Evolutionary conservation across 345 rosid genomes (phyloP).

Genomic region (Gossypium raimondii): DNA sequence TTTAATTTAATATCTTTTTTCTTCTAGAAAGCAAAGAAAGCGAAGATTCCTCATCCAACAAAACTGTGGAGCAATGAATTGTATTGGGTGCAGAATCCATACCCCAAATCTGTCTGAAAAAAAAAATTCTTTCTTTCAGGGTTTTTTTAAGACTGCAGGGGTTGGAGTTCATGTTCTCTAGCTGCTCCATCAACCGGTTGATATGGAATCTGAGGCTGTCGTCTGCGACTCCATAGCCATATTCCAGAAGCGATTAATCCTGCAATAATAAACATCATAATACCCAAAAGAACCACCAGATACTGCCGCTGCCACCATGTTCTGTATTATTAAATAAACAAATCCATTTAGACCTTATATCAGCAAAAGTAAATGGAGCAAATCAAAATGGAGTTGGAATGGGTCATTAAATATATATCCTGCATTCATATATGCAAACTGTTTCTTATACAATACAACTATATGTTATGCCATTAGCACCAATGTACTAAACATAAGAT

Average conservation of each 20-base stretch:
- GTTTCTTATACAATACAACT: no score
- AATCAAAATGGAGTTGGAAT: no score
- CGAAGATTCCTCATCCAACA: background rate
- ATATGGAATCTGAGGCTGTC: slow-evolving; percentile 36
- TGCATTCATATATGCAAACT: background rate
- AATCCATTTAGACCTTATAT: background rate
- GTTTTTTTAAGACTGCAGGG: slow-evolving; percentile 23
- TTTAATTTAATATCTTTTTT: background rate
- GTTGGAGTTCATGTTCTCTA: slow-evolving; percentile 66
- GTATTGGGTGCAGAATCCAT: slow-evolving; percentile 10
- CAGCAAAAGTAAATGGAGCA: background rate
- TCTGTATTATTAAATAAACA: slow-evolving; percentile 35
- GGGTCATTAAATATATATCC: background rate
- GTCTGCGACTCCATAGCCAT: slow-evolving; percentile 48
- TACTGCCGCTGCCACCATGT: slow-evolving; percentile 49
- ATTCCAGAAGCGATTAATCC: slow-evolving; percentile 38
- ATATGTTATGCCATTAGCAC: no score
- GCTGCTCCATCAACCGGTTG: slow-evolving; percentile 46
- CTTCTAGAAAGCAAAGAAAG: background rate
- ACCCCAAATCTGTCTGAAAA: background rate
- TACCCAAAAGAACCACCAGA: slow-evolving; percentile 21
- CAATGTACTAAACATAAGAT: no score
- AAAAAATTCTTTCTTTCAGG: background rate
- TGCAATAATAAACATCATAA: slow-evolving; percentile 15
- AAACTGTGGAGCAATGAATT: background rate